These are phyloP conservation scores for Phytophthora pini DNA, from an alignment of 352 stramenopile species.

Conservation along the genomic window DNA sequence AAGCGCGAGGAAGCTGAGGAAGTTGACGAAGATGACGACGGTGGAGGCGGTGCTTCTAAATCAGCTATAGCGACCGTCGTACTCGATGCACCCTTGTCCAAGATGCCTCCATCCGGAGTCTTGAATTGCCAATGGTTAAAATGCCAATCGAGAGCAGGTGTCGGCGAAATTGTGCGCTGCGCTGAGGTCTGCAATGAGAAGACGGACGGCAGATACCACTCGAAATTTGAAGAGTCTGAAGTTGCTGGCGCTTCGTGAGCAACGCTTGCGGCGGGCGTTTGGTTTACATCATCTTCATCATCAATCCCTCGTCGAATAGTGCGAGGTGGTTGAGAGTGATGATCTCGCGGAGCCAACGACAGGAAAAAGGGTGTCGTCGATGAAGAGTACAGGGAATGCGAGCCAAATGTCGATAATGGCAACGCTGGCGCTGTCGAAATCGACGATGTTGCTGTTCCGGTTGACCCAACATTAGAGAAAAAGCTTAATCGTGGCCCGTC, in stretches of 20 bases:
- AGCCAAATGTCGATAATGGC: conserved; percentile 46
- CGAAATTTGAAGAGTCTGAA: conserved; percentile 58
- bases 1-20: conserved; percentile 41
- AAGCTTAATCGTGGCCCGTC: conserved; percentile 41
- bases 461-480: conserved; percentile 48
- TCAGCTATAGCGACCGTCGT: conserved; percentile 15
- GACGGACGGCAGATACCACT: conserved; percentile 79
- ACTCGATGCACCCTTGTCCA: conserved; percentile 17
- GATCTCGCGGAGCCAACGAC: conserved; percentile 46
- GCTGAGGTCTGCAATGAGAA: conserved; percentile 76
- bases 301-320: conserved; percentile 22
- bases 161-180: conserved; percentile 52
- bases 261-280: conserved; percentile 10
- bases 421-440: conserved; percentile 37
- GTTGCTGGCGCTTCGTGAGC: conserved; percentile 22
- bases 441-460: conserved; percentile 17
- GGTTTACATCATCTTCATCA: conserved; percentile 28
- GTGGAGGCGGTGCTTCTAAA: conserved; percentile 28
- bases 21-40: conserved; percentile 40
- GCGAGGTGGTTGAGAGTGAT: conserved; percentile 14
- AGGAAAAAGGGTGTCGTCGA: conserved; percentile 59
- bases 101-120: conserved; percentile 24
- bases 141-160: conserved; percentile 80
- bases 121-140: conserved; percentile 71
- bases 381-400: conserved; percentile 56